Base-by-base conservation (phyloP, 805 yeast genomes). In the Wickerhamiella galacta region DNA sequence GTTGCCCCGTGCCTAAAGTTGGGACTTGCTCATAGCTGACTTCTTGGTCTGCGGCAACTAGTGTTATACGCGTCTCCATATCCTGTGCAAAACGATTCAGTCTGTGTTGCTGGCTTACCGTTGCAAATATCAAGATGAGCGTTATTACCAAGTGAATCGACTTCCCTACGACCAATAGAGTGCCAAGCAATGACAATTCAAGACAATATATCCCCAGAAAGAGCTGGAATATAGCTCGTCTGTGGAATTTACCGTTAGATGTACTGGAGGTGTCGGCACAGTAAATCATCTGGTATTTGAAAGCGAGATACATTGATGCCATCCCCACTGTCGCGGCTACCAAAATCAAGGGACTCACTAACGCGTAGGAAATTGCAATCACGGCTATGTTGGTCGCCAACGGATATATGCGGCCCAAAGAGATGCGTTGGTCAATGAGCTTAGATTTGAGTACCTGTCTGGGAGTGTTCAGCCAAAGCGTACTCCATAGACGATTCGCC, bases 391-490 rank as follows among this genome's bases (percentile, higher is more conserved):
- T 75, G 0, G 94, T 72, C 40, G 75, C 75, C 0, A 73, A 65
- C 0, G 95, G 81, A 47, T 75, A 85, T 0, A 69, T 52, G 0
- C 82, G 63, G 0, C 95, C 94, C 92, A 92, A 82, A 38, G 64
- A 60, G 15, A 72, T 58, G n/a, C 46, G 45, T 2, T 68, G 60
- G 7, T 70, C 53, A 1, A 45, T 52, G 4, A 64, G 62, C 16
- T 66, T 39, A 31, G 75, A 55, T 4, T 51, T 37, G 31, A 67
- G 64, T 35, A 61, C 62, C 40, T 63, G 61, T 32, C 90, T 62
- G 0, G 93, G 87, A 0, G 92, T 75, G 16, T 43, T 47, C 32
- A 68, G 73, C n/a, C 45, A 38, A 35, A 58, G 50, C 41, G 49
- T 54, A 6, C 65, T 47, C 40, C 48, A 54, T 4, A 56, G 26